These are phyloP conservation scores for Trichoderma cornu-damae DNA, from an alignment of 2,329 filamentous ascomycete genomes.

Conservation along the genomic window DNA sequence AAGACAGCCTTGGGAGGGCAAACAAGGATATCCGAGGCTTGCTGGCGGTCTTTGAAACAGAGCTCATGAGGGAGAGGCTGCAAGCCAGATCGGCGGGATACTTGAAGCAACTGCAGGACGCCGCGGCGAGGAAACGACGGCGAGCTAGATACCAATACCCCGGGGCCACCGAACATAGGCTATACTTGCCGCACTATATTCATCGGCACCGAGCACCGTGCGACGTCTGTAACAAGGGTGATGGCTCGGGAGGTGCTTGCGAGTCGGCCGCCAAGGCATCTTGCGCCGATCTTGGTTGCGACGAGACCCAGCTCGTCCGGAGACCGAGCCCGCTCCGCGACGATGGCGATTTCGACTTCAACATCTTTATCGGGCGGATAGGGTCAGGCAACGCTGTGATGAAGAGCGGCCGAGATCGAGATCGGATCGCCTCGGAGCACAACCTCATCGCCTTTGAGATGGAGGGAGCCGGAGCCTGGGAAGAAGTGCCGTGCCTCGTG, in stretches of 20 bases:
- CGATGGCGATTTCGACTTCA: conserved; percentile 23
- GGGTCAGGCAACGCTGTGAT: conserved; percentile 39
- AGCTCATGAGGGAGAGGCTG: conserved; percentile 18
- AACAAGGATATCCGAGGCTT: conserved; percentile 28
- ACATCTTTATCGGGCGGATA: conserved; percentile 36
- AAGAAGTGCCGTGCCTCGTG: conserved; percentile 31
- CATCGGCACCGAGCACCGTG: conserved; percentile 27
- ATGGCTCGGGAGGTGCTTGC: conserved; percentile 20
- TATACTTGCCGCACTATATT: conserved; percentile 26
- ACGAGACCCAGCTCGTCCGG: conserved; percentile 17
- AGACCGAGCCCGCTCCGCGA: conserved; percentile 1
- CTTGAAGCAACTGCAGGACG: conserved; percentile 22
- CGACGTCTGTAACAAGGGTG: conserved; percentile 7
- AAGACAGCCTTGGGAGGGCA: conserved; percentile 27
- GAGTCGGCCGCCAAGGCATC: conserved; percentile 20
- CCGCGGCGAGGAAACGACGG: conserved; percentile 10
- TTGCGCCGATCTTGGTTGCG: conserved; percentile 30
- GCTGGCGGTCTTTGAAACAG: conserved; percentile 23
- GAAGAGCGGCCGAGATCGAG: conserved; percentile 34
- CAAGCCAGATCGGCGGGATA: conserved; percentile 5
- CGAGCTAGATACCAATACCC: conserved; percentile 25
- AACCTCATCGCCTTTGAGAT: conserved; percentile 32
- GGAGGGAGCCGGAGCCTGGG: conserved; percentile 30
- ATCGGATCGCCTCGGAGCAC: conserved; percentile 27
- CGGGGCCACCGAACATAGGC: conserved; percentile 25